Base-by-base conservation (phyloP, 2,329 filamentous ascomycete species). In the Fusarium armeniacum region DNA sequence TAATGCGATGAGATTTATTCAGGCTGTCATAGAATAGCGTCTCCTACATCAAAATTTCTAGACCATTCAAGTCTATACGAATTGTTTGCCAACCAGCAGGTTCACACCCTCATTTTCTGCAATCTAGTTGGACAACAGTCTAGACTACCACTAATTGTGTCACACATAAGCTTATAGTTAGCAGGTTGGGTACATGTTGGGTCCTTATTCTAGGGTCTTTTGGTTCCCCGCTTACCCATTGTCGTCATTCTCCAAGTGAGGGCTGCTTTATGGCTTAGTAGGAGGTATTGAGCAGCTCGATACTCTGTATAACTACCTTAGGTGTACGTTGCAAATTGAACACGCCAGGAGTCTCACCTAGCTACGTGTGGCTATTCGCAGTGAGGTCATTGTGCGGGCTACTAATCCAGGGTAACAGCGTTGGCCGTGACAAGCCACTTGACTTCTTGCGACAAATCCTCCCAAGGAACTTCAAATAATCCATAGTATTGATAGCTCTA, bases 321-420 rank as follows among this genome's bases (percentile, higher is more conserved):
- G n/a, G 38, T n/a, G n/a, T 5, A 15, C 30, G 18, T 40, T n/a
- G 24, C 49, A 40, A 6, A 15, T 28, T 7, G 9, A 41, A 28
- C 3, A 46, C 36, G 24, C 32, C 33, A 22, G 22, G 28, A 28
- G 35, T 41, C 49, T 41, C 49, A 52, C 15, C 18, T 4, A n/a
- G 6, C n/a, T 22, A 15, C 18, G 18, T 20, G 24, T 52, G 49
- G 49, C 35, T 40, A 13, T 28, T 20, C 13, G 8, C 8, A 12
- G 28, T 52, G 49, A 30, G 49, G 49, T 52, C 49, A 52, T 52
- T 40, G 8, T 22, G 10, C 24, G 32, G 33, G 22, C 35, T 51
- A 40, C 9, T 38, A 18, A 40, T 38, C 36, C 47, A 38, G 12
- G 36, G 47, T 24, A 35, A 22, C 10, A 12, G 16, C 3, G n/a